Conservation (phyloP, 2,329 filamentous ascomycete genomes). For the Cytospora piceae region DNA sequence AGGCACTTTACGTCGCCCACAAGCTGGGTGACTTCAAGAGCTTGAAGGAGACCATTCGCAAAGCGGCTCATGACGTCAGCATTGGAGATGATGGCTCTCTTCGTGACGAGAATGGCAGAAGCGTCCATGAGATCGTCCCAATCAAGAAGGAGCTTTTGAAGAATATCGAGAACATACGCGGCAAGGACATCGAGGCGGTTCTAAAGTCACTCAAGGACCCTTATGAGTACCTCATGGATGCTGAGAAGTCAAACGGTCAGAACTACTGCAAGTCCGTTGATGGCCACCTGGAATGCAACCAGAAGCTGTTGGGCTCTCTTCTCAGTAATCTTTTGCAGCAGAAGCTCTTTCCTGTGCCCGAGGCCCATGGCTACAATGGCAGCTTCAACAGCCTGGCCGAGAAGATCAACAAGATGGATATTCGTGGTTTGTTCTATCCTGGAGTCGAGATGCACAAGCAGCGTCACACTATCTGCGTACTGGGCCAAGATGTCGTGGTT, state of each 20-base stretch:
- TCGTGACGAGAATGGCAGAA: constrained; percentile 8
- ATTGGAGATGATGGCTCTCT: constrained; percentile 9
- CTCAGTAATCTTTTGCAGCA: constrained; percentile 25
- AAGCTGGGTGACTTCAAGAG: constrained; percentile 28
- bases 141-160: constrained; percentile 10
- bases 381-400: constrained; percentile 15
- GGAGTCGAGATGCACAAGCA: constrained; percentile 24
- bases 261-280: constrained; percentile 26
- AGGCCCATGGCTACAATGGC: constrained; percentile 12
- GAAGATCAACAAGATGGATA: constrained; percentile 23
- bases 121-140: constrained; percentile 9
- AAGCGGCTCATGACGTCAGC: constrained; percentile 22
- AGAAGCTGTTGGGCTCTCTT: constrained; percentile 28
- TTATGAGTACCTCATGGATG: constrained; percentile 19
- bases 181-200: constrained; percentile 9
- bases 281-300: constrained; percentile 25
- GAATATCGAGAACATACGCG: constrained; percentile 16
- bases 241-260: constrained; percentile 1
- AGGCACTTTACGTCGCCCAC: constrained; percentile 21
- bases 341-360: constrained; percentile 26
- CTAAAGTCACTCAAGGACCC: constrained; percentile 15
- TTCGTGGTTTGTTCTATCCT: constrained; percentile 23
- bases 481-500: constrained; percentile 23
- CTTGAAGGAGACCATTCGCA: constrained; percentile 17
- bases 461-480: constrained; percentile 23